Base-by-base conservation (phyloP, 169 alveolate genomes). In the Pseudocohnilembus persalinus region DNA sequence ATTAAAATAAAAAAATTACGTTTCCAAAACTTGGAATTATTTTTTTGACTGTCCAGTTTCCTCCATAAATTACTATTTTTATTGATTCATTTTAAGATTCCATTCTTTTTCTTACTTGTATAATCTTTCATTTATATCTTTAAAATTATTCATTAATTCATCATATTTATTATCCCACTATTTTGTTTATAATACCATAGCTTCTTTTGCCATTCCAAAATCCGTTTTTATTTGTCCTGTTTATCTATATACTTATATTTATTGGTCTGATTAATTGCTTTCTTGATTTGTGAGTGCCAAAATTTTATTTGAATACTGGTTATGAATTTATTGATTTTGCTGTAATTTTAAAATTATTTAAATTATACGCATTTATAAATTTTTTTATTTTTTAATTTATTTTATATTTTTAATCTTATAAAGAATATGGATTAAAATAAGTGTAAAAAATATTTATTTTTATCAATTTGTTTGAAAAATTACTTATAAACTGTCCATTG, bases 31-130 rank as follows among this genome's bases (percentile, higher is more conserved):
- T 49, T 86, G 79, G 25, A 86, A 35, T 33, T 72, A 35, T n/a
- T 80, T 15, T 31, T 81, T 79, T 16, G 78, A 76, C 33, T 64
- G 31, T 29, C 73, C 80, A 27, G 65, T 63, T 81, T 86, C 83
- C 20, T 86, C 90, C 4, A 73, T 35, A 0, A 86, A 49, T 33
- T 86, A 65, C 4, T 86, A 86, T 81, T 79, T 80, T 74, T 74
- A 32, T 31, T 80, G 29, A 30, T 80, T 77, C 11, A 86, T 32
- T 74, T 82, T 86, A 29, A n/a, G 34, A 27, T 80, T 74, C 35
- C 79, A 80, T 0, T 86, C 87, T 25, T 74, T 80, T 77, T 86
- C 90, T 32, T 74, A 26, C 29, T 81, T 68, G 64, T 34, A 49
- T 29, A 79, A 30, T 64, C 64, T 79, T 72, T 79, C 33, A 28